Evolutionary conservation across 495 filamentous ascomycete species (phyloP).

Genomic region (Aspergillus cristatus): DNA sequence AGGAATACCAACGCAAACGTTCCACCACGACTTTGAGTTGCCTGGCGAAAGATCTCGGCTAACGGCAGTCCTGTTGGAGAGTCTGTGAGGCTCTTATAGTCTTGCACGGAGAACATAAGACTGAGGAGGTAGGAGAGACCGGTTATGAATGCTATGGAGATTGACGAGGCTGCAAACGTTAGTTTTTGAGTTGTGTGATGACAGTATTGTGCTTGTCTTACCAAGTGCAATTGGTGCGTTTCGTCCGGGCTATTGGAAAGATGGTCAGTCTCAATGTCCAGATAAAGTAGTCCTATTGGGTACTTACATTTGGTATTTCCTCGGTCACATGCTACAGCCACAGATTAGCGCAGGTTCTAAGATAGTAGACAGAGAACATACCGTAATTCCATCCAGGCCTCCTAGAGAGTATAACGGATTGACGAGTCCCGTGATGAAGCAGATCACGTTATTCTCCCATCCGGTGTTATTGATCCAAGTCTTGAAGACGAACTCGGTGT

Average conservation of each 20-base stretch:
- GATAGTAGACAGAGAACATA: slow-evolving; percentile 20
- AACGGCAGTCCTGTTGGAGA: slow-evolving; percentile 53
- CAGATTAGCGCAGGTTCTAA: not conserved
- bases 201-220: slow-evolving; percentile 3
- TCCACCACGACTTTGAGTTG: slow-evolving; percentile 55
- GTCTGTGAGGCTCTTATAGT: slow-evolving; percentile 25
- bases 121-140: slow-evolving; percentile 35
- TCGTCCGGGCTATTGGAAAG: slow-evolving; percentile 19
- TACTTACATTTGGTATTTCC: slow-evolving; percentile 57
- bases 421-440: slow-evolving; percentile 66
- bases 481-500: slow-evolving; percentile 51
- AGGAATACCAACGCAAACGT: slow-evolving; percentile 47
- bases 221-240: slow-evolving; percentile 26
- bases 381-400: slow-evolving; percentile 49
- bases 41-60: slow-evolving; percentile 63
- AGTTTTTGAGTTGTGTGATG: slow-evolving; percentile 3
- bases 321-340: slow-evolving; percentile 59
- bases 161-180: slow-evolving; percentile 23
- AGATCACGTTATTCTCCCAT: slow-evolving; percentile 57
- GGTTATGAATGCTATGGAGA: slow-evolving; percentile 37
- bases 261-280: not conserved
- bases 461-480: slow-evolving; percentile 59
- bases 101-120: slow-evolving; percentile 38
- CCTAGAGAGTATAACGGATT: slow-evolving; percentile 74
- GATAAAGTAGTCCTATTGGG: not conserved